Conservation (phyloP, 1,139 yeast genomes). For the Entelexis sorbosivorans region DNA sequence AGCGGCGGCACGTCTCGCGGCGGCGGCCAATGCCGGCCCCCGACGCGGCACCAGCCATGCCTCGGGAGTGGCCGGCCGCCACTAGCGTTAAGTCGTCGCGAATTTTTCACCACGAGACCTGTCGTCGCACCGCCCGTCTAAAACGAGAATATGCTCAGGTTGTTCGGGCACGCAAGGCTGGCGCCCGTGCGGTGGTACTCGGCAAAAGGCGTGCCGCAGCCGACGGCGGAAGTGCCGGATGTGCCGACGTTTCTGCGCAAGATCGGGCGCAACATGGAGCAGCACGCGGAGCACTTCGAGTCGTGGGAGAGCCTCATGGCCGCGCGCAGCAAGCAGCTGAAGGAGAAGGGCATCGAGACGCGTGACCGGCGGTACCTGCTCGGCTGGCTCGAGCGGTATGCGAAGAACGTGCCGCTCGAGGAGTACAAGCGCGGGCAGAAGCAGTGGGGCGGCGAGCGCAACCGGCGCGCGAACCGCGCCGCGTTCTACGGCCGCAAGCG, state of each 20-base stretch:
- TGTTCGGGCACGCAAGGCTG: background rate
- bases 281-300: conserved; percentile 61
- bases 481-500: conserved; percentile 46
- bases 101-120: background rate
- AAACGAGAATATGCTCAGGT: background rate
- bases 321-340: conserved; percentile 48
- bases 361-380: conserved; percentile 49
- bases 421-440: conserved; percentile 60
- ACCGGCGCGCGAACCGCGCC: conserved; percentile 57
- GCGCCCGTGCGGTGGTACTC: conserved; percentile 4
- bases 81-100: conserved; percentile 1
- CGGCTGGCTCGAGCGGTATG: conserved; percentile 38
- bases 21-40: too few species aligned
- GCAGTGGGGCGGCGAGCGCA: conserved; percentile 82
- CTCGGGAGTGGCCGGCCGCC: too few species aligned
- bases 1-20: too few species aligned
- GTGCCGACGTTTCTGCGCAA: conserved; percentile 56
- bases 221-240: conserved; percentile 52
- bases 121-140: background rate
- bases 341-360: conserved; percentile 69
- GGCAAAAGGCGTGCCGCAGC: conserved; percentile 23
- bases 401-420: conserved; percentile 47
- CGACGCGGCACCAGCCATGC: too few species aligned
- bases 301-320: conserved; percentile 59
- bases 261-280: conserved; percentile 67